Conservation (phyloP, 169 alveolate genomes). For the Amoebophrya sp. region DNA sequence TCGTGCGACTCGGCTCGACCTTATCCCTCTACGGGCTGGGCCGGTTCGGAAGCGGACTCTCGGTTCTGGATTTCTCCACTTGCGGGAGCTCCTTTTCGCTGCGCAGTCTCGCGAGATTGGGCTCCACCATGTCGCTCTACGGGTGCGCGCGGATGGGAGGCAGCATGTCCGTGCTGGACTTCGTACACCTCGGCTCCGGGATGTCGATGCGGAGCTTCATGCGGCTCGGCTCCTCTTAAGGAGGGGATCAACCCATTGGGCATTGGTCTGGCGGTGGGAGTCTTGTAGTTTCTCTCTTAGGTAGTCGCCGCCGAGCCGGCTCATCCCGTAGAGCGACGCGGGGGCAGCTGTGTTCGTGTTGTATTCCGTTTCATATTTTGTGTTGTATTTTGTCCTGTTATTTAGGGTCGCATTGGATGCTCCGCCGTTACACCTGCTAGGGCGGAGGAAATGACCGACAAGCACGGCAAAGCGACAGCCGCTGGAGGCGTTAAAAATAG, state of each 20-base stretch:
- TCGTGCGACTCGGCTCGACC: neutral
- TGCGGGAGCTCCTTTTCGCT: slow-evolving; percentile 3
- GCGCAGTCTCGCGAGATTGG: neutral
- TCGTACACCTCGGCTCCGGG: slow-evolving; percentile 11
- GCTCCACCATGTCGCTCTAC: neutral
- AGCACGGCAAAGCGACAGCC: no score
- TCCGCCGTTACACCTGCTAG: no score
- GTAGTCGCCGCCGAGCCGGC: neutral
- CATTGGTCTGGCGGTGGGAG: neutral
- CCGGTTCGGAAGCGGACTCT: neutral
- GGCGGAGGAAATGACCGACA: no score
- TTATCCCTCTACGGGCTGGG: neutral
- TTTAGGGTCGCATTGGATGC: no score
- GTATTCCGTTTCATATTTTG: neutral
- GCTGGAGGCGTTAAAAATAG: neutral
- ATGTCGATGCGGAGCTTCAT: neutral
- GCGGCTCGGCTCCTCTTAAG: neutral
- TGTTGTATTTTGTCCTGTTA: no score
- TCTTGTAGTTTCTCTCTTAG: neutral
- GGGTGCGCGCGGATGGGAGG: neutral
- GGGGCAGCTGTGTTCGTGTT: neutral
- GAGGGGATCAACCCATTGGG: neutral
- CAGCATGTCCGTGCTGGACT: slow-evolving; percentile 4
- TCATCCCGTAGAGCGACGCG: neutral
- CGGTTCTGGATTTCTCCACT: neutral